A percentile compares a stretch with the other conserved stretches of the same genome.
phyloP scores from a whole-genome alignment of 257 asterid species.

The Solanum habrochaites region DNA sequence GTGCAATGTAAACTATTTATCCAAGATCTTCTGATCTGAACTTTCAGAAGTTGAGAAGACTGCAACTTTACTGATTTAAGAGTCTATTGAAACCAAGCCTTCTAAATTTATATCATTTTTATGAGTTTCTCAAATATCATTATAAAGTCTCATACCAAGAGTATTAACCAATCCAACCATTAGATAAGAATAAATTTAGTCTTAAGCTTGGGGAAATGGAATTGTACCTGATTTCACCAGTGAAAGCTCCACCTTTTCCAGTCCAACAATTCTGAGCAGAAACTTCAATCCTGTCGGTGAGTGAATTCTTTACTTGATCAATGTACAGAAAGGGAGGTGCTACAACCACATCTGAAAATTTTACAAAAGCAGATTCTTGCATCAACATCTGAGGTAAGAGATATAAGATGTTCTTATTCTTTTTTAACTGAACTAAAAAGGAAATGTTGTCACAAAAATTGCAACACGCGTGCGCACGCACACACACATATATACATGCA shows the following conservation, averaged over 20 bases:
- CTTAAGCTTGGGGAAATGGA: not conserved
- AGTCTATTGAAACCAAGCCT: not conserved
- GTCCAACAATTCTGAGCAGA: constrained; percentile 97
- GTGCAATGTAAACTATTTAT: not conserved
- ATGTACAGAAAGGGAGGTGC: constrained; percentile 95
- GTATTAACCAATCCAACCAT: not conserved
- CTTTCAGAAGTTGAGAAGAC: not conserved
- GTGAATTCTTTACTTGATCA: constrained; percentile 77
- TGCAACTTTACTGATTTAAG: not conserved
- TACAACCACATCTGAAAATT: constrained; percentile 80
- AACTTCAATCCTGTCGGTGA: constrained; percentile 60
- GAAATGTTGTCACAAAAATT: not conserved
- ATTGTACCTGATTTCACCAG: constrained; percentile 90
- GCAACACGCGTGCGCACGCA: not conserved
- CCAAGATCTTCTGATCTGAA: not conserved
- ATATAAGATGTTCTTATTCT: not conserved
- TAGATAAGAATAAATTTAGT: not conserved
- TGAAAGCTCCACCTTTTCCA: constrained; percentile 99
- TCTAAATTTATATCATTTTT: not conserved
- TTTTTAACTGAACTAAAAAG: not conserved
- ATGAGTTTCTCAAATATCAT: not conserved
- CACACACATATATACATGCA: not conserved
- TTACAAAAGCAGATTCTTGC: not conserved
- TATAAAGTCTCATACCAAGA: not conserved
- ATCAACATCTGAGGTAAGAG: not conserved